Evolutionary conservation across 352 stramenopile genomes (phyloP).

Genomic region (Phytopythium oedochilum): DNA sequence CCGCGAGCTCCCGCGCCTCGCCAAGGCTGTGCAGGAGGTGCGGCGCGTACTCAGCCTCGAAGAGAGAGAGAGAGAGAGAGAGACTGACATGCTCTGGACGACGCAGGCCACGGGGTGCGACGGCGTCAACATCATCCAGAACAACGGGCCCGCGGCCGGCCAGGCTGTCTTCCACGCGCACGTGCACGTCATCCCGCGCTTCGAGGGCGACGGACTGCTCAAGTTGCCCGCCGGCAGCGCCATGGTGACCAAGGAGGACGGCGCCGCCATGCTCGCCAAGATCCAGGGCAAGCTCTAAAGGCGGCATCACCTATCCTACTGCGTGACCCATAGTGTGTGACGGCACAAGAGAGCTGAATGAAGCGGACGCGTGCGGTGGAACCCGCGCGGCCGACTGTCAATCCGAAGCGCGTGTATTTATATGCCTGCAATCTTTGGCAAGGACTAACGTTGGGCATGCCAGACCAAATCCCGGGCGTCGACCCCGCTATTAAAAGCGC

Average conservation of each 20-base stretch:
- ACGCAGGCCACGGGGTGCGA: constrained; percentile 47
- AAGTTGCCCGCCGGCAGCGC: constrained; percentile 36
- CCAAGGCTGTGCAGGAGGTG: constrained; percentile 65
- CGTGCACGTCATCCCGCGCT: constrained; percentile 79
- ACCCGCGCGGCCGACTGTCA: no score
- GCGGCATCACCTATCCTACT: not conserved
- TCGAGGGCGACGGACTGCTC: constrained; percentile 52
- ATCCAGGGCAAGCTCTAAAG: constrained; percentile 71
- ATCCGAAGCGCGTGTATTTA: not conserved
- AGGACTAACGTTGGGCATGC: not conserved
- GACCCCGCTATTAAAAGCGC: not conserved
- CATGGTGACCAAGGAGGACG: constrained; percentile 71
- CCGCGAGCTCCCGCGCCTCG: constrained; percentile 66
- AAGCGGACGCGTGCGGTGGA: not conserved
- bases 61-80: not conserved
- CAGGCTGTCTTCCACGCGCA: constrained; percentile 80
- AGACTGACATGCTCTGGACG: not conserved
- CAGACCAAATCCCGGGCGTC: not conserved
- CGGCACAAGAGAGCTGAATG: not conserved
- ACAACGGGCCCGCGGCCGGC: constrained; percentile 61
- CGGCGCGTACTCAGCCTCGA: not conserved
- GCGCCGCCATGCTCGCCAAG: constrained; percentile 50
- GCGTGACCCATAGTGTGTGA: not conserved
- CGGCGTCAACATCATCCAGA: constrained; percentile 81
- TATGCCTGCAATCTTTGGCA: not conserved